A percentile compares a stretch with the other conserved stretches of the same genome.
Conservation (phyloP, 352 stramenopile genomes). For the Globisporangium polare region DNA sequence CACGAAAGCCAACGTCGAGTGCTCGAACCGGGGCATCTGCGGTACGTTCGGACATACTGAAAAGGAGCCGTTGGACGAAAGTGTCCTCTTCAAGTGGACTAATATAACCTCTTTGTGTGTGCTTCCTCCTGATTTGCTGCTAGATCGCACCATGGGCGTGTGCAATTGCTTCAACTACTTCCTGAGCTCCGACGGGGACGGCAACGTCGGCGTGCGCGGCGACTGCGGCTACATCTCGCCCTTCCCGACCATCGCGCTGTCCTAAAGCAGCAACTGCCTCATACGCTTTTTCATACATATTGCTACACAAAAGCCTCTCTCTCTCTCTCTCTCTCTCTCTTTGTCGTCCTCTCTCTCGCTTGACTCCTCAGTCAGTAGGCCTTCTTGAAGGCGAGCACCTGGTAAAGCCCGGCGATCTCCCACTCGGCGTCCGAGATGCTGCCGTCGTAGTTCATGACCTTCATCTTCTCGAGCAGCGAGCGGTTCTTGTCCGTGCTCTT, state of each 20-base stretch:
- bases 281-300: conserved; percentile 10
- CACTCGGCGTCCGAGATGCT: conserved; percentile 84
- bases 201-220: conserved; percentile 71
- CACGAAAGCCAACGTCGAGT: conserved; percentile 80
- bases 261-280: conserved; percentile 15
- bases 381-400: conserved; percentile 85
- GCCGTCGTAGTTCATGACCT: conserved; percentile 83
- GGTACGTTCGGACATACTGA: conserved; percentile 30
- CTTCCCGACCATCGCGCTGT: conserved; percentile 45
- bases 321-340: too few relatives aligned
- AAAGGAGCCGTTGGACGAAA: not conserved
- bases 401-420: conserved; percentile 83
- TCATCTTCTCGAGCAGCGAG: conserved; percentile 78
- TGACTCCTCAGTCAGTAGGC: conserved; percentile 47
- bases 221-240: conserved; percentile 89
- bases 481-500: conserved; percentile 70
- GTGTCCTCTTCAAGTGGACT: conserved; percentile 5
- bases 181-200: conserved; percentile 67
- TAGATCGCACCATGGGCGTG: conserved; percentile 56
- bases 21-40: conserved; percentile 60
- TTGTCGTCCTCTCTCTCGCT: not conserved
- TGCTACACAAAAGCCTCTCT: conserved; percentile 4
- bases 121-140: not conserved
- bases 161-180: conserved; percentile 79
- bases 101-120: not conserved